A percentile compares a stretch with the other conserved stretches of the same genome.
These are phyloP conservation scores for Aspergillus floridensis DNA, from an alignment of 2,329 filamentous ascomycete genomes.

Conservation along the genomic window DNA sequence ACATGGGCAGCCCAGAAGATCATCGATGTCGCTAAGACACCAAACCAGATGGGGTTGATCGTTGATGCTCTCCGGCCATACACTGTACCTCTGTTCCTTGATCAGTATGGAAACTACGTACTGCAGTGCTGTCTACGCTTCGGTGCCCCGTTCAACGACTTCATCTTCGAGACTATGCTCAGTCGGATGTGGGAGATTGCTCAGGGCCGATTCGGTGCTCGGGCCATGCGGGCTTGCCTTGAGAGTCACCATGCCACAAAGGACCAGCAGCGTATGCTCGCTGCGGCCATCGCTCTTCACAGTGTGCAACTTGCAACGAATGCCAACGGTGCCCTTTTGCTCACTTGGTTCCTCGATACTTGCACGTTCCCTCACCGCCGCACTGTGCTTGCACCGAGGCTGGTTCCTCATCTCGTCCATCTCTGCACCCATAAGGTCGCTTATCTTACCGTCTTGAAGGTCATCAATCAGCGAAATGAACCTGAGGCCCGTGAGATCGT, in stretches of 20 bases:
- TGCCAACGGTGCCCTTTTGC: slow-evolving; percentile 84
- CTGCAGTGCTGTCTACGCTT: slow-evolving; percentile 95
- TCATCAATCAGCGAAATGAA: slow-evolving; percentile 97
- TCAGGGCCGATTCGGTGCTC: slow-evolving; percentile 89
- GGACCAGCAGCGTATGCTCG: slow-evolving; percentile 92
- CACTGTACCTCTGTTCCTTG: slow-evolving; percentile 86
- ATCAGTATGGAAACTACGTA: slow-evolving; percentile 98
- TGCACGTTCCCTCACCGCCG: slow-evolving; percentile 92
- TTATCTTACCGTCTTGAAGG: slow-evolving; percentile 93
- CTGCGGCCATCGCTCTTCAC: slow-evolving; percentile 91
- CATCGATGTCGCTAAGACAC: slow-evolving; percentile 89
- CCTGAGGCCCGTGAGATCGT: slow-evolving; percentile 87
- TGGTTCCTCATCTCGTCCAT: slow-evolving; percentile 90
- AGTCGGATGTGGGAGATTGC: slow-evolving; percentile 89
- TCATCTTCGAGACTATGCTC: slow-evolving; percentile 97
- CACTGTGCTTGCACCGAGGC: slow-evolving; percentile 83
- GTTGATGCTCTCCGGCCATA: slow-evolving; percentile 81
- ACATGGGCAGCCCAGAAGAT: slow-evolving; percentile 99
- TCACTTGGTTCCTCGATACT: slow-evolving; percentile 98
- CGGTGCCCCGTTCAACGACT: slow-evolving; percentile 82
- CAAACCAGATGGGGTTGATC: slow-evolving; percentile 77
- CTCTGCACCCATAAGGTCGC: slow-evolving; percentile 98
- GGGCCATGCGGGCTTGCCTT: slow-evolving; percentile 93
- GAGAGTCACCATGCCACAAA: slow-evolving; percentile 95
- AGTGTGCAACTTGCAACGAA: slow-evolving; percentile 96